Evolutionary conservation across 2,329 filamentous ascomycete species (phyloP), one percentile per base, ranked within the genome.

Genomic region (Tolypocladium nubicola): DNA sequence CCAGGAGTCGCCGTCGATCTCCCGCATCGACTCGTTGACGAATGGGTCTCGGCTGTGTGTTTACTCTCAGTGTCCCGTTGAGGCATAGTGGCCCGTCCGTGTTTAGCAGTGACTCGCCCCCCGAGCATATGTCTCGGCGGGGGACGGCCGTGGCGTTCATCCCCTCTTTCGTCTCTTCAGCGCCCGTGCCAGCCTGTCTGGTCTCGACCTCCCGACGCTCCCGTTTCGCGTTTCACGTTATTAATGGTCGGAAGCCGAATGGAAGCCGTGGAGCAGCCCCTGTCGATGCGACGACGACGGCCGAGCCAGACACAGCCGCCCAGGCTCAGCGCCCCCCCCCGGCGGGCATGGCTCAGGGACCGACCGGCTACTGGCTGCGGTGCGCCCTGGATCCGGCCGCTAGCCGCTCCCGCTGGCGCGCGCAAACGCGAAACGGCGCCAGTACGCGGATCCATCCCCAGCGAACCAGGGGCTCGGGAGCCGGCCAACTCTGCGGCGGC

Each of bases 361-460:
- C 23, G 23, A 30, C 26, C 4, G 26, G 1, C 26, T 30, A 49
- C 26, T 33, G 45, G 26, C 45, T 49, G 14, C 23, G 5, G 21
- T 16, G 21, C 43, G 26, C 26, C 26, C 47, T 33, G 47, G 7
- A 50, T 35, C 47, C 10, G 26, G 26, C 26, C 26, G 26, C 26
- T 30, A 16, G 4, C 49, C 49, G 23, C 10, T 5, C 23, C 21
- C 8, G 39, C 37, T 56, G 53, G 52, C 56, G 56, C 56, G 56
- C 56, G 56, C 40, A 47, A 41, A 58, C 41, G 16, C 52, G 53
- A 58, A 52, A 55, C 56, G 6, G 26, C 26, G 26, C 26, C 4
- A 30, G 26, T 30, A 30, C 26, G 26, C 26, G 26, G 26, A 30
- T 1, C 26, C 1, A 30, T 7, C 45, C 26, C 8, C 16, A 3